A percentile compares a stretch with the other conserved stretches of the same genome.
phyloP scores from a whole-genome alignment of 2,329 filamentous ascomycete genomes.

The Dothistroma pini region DNA sequence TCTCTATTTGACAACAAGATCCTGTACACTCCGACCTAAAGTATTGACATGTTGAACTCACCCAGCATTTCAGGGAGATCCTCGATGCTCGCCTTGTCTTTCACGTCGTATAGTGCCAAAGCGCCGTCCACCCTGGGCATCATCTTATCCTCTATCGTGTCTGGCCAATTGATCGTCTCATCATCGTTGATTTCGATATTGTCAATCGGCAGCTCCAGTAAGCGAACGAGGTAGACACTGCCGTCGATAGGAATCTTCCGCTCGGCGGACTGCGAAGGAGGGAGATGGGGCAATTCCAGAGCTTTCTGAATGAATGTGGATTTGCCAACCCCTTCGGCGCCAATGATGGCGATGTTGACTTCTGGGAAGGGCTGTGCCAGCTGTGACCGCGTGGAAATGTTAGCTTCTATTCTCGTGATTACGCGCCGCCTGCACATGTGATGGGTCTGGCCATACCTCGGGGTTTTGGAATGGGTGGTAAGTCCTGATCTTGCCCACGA shows the following conservation, averaged over 20 bases:
- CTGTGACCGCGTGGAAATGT: conserved; percentile 10
- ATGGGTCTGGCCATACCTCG: conserved; percentile 25
- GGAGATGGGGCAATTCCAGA: conserved; percentile 49
- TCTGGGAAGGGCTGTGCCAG: conserved; percentile 43
- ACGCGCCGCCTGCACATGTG: conserved; percentile 5
- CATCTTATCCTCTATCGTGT: conserved; percentile 58
- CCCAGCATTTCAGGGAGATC: conserved; percentile 73
- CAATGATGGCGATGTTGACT: conserved; percentile 58
- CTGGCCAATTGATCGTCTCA: conserved; percentile 56
- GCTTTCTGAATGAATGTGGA: conserved; percentile 57
- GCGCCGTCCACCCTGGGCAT: conserved; percentile 78
- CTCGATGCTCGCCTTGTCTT: conserved; percentile 68
- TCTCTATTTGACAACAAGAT: background rate
- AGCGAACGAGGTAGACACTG: conserved; percentile 52
- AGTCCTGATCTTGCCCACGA: conserved; percentile 27
- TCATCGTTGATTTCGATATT: conserved; percentile 51
- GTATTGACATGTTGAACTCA: conserved; percentile 49
- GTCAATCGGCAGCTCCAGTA: conserved; percentile 54
- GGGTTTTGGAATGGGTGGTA: conserved; percentile 30
- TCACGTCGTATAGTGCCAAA: conserved; percentile 83
- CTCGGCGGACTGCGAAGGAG: conserved; percentile 41
- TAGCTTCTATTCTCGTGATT: background rate
- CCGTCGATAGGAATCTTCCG: conserved; percentile 58
- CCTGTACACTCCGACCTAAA: background rate
- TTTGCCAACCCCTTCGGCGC: conserved; percentile 54